Conservation (phyloP, 2,329 filamentous ascomycete species). For the Lecanosticta acicola region DNA sequence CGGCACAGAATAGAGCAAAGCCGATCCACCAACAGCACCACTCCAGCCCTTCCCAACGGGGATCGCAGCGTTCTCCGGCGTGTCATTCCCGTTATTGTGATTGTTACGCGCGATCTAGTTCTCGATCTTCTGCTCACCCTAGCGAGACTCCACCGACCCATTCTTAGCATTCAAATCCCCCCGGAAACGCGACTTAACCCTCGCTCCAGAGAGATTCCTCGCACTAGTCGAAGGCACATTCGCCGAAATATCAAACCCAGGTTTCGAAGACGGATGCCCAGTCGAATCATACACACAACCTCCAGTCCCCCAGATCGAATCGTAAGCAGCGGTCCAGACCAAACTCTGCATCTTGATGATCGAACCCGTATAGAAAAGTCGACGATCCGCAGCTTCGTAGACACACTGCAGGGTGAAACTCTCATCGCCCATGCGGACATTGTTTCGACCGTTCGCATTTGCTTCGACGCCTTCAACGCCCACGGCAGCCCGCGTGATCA, state of each 20-base stretch:
- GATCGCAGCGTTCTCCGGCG: not conserved
- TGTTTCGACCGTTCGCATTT: slow-evolving; percentile 35
- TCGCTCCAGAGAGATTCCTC: slow-evolving; percentile 6
- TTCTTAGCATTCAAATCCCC: not conserved
- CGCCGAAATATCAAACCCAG: not conserved
- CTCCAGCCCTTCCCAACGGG: not conserved
- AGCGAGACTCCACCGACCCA: too few species aligned
- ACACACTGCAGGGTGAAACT: slow-evolving; percentile 35
- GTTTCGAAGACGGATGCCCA: slow-evolving; percentile 4
- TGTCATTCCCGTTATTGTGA: not conserved
- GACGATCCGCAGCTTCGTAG: slow-evolving; percentile 39
- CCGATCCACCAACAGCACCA: not conserved
- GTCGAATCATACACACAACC: slow-evolving; percentile 19
- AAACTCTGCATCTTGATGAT: slow-evolving; percentile 34
- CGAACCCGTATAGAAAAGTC: slow-evolving; percentile 36
- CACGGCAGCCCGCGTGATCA: not conserved
- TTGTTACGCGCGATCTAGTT: too few species aligned
- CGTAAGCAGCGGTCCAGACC: slow-evolving; percentile 37
- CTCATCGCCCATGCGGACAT: slow-evolving; percentile 30
- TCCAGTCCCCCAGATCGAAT: slow-evolving; percentile 30
- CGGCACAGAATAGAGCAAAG: not conserved
- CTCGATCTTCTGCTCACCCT: too few species aligned
- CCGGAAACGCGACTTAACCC: not conserved
- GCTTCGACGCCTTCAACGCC: slow-evolving; percentile 1
- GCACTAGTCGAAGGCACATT: slow-evolving; percentile 1